These are phyloP conservation scores for Gossypium trilobum DNA, from an alignment of 441 rosid species.

Conservation along the genomic window DNA sequence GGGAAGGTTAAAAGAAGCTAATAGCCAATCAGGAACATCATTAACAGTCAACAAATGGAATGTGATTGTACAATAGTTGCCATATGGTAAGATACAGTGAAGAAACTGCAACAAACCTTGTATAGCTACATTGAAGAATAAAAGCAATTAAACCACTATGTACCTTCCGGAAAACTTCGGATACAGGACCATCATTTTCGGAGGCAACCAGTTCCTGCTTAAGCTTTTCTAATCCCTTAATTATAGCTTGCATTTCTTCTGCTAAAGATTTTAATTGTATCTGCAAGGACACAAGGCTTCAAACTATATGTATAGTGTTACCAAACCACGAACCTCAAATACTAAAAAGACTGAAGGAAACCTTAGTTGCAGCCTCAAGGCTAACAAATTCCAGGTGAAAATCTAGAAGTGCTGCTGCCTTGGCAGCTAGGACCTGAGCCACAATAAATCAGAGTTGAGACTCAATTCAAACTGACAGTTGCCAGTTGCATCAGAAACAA, in stretches of 20 bases:
- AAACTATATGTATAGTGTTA: constrained; percentile 13
- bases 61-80: neutral
- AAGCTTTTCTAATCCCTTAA: constrained; percentile 87
- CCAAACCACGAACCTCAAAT: neutral
- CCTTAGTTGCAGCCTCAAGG: constrained; percentile 87
- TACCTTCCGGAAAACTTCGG: constrained; percentile 83
- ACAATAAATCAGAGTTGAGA: constrained; percentile 21
- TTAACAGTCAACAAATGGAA: neutral
- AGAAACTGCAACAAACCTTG: constrained; percentile 7
- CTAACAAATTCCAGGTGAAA: constrained; percentile 71
- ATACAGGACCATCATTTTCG: constrained; percentile 89
- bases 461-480: neutral
- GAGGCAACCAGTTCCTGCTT: constrained; percentile 80
- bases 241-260: constrained; percentile 99
- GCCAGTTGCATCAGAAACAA: neutral
- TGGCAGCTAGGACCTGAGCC: constrained; percentile 65
- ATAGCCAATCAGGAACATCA: neutral
- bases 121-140: constrained; percentile 10
- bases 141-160: neutral
- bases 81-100: neutral
- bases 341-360: constrained; percentile 22
- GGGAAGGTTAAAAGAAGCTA: neutral
- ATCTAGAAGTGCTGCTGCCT: constrained; percentile 62
- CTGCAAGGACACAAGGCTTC: constrained; percentile 33
- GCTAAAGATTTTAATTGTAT: constrained; percentile 93